Percentiles rank a stretch among this genome's conserved stretches.
These are phyloP conservation scores for Pyrenophora tritici-repentis DNA, from an alignment of 2,329 filamentous ascomycete genomes.

Conservation along the genomic window DNA sequence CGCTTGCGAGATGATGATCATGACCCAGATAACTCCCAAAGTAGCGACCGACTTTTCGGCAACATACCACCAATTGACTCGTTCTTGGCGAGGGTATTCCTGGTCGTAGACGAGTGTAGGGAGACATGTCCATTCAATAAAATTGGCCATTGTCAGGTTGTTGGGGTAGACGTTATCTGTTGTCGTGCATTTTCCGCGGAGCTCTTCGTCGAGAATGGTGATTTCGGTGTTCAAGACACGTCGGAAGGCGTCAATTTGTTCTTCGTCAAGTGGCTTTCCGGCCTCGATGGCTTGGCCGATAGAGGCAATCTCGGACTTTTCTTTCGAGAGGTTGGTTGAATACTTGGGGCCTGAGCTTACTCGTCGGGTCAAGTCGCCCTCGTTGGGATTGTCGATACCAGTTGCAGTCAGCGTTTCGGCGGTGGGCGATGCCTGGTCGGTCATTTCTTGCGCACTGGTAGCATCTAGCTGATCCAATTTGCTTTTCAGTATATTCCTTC, in stretches of 20 bases:
- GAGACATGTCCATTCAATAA: slow-evolving; percentile 74
- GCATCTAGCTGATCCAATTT: slow-evolving; percentile 64
- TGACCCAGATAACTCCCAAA: slow-evolving; percentile 74
- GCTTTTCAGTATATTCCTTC: slow-evolving; percentile 49
- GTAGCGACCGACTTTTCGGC: slow-evolving; percentile 72
- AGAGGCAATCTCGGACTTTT: slow-evolving; percentile 62
- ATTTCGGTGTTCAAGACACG: slow-evolving; percentile 70
- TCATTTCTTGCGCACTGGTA: slow-evolving; percentile 54
- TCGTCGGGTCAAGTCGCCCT: slow-evolving; percentile 25
- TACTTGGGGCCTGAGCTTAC: slow-evolving; percentile 46
- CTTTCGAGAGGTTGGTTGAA: slow-evolving; percentile 51
- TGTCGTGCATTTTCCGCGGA: slow-evolving; percentile 64
- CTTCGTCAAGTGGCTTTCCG: slow-evolving; percentile 61
- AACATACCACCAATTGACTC: slow-evolving; percentile 75
- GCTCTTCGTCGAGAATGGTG: slow-evolving; percentile 66
- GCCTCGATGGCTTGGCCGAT: slow-evolving; percentile 68
- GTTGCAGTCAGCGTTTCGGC: slow-evolving; percentile 15
- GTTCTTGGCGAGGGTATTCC: slow-evolving; percentile 73
- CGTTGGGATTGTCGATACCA: slow-evolving; percentile 17
- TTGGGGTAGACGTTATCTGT: slow-evolving; percentile 64
- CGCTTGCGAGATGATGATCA: slow-evolving; percentile 77
- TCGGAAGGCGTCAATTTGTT: slow-evolving; percentile 68
- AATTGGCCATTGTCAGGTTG: slow-evolving; percentile 68
- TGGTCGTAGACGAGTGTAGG: slow-evolving; percentile 81
- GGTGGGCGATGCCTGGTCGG: slow-evolving; percentile 28